Base-by-base conservation (phyloP, 352 stramenopile genomes). In the Pythium apleroticum region DNA sequence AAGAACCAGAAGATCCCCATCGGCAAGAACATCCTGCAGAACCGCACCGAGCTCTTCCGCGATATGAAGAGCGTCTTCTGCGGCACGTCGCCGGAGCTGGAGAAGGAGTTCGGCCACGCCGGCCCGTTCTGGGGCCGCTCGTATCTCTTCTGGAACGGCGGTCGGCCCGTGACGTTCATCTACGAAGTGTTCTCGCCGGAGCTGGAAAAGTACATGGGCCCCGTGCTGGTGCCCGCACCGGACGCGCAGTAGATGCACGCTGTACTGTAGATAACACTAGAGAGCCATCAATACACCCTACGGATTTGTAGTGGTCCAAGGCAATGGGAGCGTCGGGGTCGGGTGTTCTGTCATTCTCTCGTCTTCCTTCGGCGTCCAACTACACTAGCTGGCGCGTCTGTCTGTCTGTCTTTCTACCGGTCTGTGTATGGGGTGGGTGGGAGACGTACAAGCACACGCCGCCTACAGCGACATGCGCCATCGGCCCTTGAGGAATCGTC, bases 131-230 rank as follows among this genome's bases (percentile, higher is more conserved):
- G 85, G 85, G 87, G 87, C 15, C 84, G 87, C 43, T 91, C 82
- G 27, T 96, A 96, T 56, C 67, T 96, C 19, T 96, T 96, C 71
- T 93, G 87, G 87, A 88, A 88, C 45, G 78, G 83, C 20, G 84
- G 83, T 14, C 72, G 81, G 15, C 84, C 87, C 30, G 75, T 94
- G 4, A 91, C 85, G 61, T 89, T 93, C 71, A 94, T 96, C 68
- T 96, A 96, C 74, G 87, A 96, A 62, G 87, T 96, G 11, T 96
- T 96, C 66, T 94, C 87, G 25, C 87, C 87, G 1, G 69, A 66
- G 33, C 69, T 96, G 11, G 77, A 90, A 52, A 77, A 83, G 60
- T 93, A 93, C 75, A 88, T 96, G 80, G 87, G 87, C 50, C 70
- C 84, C 12, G 80, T 90, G 31, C 65, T 91, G 52, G 50, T 74